Conservation (phyloP, 495 filamentous ascomycete genomes). For the Talaromyces stipitatus region DNA sequence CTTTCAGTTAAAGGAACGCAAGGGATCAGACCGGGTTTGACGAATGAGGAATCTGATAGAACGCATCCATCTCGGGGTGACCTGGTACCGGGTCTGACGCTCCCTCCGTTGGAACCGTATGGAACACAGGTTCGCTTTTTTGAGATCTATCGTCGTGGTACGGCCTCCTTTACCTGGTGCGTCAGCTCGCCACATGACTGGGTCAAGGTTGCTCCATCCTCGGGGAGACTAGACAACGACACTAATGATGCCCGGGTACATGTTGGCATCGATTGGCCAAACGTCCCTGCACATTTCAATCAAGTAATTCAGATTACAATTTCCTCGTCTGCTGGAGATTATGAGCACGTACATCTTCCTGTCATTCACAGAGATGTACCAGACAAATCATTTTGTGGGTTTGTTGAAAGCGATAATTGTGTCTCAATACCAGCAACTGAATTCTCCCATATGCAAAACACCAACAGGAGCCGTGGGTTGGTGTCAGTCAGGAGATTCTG, state of each 20-base stretch:
- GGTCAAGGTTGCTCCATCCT: conserved; percentile 47
- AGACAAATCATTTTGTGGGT: conserved; percentile 46
- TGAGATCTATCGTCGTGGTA: conserved; percentile 60
- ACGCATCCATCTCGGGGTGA: conserved; percentile 51
- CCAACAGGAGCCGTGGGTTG: too few relatives aligned
- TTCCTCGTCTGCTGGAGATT: conserved; percentile 44
- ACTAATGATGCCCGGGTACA: conserved; percentile 49
- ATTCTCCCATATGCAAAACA: conserved; percentile 27
- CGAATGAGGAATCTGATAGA: conserved; percentile 43
- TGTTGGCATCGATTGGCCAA: conserved; percentile 54
- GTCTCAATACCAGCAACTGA: conserved; percentile 21
- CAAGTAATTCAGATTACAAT: conserved; percentile 26
- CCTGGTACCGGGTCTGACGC: conserved; percentile 39
- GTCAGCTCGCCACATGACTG: conserved; percentile 44
- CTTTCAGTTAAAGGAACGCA: conserved; percentile 58
- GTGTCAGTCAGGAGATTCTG: too few relatives aligned
- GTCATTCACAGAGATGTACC: conserved; percentile 19
- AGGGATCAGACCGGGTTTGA: conserved; percentile 50
- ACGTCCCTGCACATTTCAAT: conserved; percentile 40
- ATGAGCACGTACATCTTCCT: conserved; percentile 51
- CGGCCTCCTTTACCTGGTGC: conserved; percentile 47
- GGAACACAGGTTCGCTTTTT: conserved; percentile 53
- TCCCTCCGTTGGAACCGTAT: conserved; percentile 56
- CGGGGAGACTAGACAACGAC: conserved; percentile 43
- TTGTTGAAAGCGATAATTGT: conserved; percentile 55